Conservation (phyloP, 345 rosid genomes). For the Eutrema yunnanense region DNA sequence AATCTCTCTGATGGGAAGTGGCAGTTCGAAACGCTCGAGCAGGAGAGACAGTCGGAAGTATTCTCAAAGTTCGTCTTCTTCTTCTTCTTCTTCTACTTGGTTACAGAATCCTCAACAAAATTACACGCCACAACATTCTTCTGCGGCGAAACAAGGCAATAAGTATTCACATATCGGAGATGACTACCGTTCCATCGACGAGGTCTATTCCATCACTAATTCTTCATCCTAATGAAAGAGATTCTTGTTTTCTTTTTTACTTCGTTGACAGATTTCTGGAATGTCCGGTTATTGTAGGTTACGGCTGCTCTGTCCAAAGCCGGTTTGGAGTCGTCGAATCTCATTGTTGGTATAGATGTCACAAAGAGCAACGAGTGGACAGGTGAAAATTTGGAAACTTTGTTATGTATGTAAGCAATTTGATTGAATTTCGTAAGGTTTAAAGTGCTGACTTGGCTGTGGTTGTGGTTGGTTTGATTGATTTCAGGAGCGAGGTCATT, state of each 20-base stretch:
- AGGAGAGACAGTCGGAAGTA: not conserved
- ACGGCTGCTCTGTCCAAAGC: conserved; percentile 69
- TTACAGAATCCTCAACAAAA: conserved; percentile 30
- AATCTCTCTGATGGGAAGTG: conserved; percentile 56
- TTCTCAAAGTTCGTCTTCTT: conserved; percentile 10
- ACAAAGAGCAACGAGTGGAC: conserved; percentile 97
- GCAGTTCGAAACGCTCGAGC: conserved; percentile 41
- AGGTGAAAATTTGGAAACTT: conserved; percentile 32
- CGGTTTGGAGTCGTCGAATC: conserved; percentile 87
- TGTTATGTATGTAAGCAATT: not conserved
- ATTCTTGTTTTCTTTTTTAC: not conserved
- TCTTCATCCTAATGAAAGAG: not conserved
- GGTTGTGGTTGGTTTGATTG: not conserved
- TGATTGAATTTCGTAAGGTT: not conserved
- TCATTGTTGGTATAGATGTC: conserved; percentile 85
- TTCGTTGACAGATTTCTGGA: not conserved
- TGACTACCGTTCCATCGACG: conserved; percentile 64
- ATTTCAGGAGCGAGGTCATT: conserved; percentile 62
- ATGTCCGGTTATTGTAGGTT: conserved; percentile 41
- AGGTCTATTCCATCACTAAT: conserved; percentile 33
- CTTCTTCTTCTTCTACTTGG: not conserved
- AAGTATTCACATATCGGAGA: conserved; percentile 75
- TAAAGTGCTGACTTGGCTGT: not conserved
- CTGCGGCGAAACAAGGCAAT: conserved; percentile 37
- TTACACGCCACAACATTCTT: conserved; percentile 37